Base-by-base conservation (phyloP, 2,329 filamentous ascomycete species). In the Torrubiellomyces zombiae region DNA sequence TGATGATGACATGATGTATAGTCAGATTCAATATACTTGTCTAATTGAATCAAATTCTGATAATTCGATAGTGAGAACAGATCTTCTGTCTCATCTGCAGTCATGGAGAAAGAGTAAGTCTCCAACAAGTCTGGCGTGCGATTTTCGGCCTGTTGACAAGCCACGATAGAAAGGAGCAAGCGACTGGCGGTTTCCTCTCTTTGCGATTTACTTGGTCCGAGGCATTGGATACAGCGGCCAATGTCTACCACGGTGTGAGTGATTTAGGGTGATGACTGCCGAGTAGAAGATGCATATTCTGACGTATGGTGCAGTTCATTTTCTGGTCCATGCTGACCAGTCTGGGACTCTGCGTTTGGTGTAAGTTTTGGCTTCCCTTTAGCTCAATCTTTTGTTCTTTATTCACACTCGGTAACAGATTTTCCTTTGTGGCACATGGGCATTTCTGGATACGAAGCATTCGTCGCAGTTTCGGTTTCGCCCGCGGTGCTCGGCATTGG, bases 401-500 rank as follows among this genome's bases (percentile, higher is more conserved):
- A n/a, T n/a, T n/a, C n/a, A n/a, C n/a, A n/a, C n/a, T n/a, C n/a
- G 6, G 2, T 14, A 21, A 20, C 24, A 82, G 77, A 91, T 51
- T 98, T 98, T 48, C 89, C 89, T 9, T 67, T 98, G 8, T 98
- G 89, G 89, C 73, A 94, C 48, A 98, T 98, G 89, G 89, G 89
- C 15, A 91, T 98, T 32, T 95, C 86, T 4, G 89, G 89, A 33
- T 98, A 89, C 45, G 89, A 98, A 53, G 76, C 74, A 21, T 63
- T 92, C 36, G 75, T 98, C 42, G 76, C 95, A 71, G 69, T 67
- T 24, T 86, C 81, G 4, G 51, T 86, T 25, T 79, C 85, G 4
- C 89, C 89, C 0, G 60, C 85, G 19, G 50, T 95, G 12, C 69
- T 98, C 21, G n/a, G n/a, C n/a, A 72, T 83, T 33, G 63, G 63